Evolutionary conservation across 2,329 filamentous ascomycete species (phyloP).

Genomic region (Ustilaginoidea virens): DNA sequence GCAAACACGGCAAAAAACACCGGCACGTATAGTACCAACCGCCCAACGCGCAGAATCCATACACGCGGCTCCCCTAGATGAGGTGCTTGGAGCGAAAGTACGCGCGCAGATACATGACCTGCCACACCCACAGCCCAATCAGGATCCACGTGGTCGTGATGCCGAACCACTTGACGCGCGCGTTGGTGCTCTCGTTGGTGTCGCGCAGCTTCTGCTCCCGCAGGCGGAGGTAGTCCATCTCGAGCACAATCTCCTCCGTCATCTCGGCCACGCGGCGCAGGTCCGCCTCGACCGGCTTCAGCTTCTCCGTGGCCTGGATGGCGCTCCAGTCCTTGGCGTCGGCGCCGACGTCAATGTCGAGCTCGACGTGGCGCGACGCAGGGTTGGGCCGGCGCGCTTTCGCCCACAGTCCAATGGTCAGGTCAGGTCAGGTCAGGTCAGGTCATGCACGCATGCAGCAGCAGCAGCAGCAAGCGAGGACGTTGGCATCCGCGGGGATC

Average conservation of each 20-base stretch:
- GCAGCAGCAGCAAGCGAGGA: no score
- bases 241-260: constrained; percentile 70
- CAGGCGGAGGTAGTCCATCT: constrained; percentile 89
- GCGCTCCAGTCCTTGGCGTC: constrained; percentile 97
- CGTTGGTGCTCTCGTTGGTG: constrained; percentile 99
- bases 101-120: constrained; percentile 91
- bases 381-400: constrained; percentile 25
- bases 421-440: no score
- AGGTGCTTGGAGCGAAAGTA: constrained; percentile 62
- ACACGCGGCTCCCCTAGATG: constrained; percentile 20
- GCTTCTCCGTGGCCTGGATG: constrained; percentile 91
- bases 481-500: no score
- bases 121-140: constrained; percentile 81
- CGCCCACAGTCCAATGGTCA: no score
- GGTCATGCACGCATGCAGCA: no score
- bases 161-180: constrained; percentile 96
- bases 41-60: no score
- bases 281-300: constrained; percentile 93
- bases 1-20: no score
- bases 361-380: constrained; percentile 60
- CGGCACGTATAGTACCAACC: no score
- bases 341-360: constrained; percentile 91
- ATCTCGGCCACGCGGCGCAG: constrained; percentile 85
- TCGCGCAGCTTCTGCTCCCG: constrained; percentile 93
- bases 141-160: constrained; percentile 86